Evolutionary conservation across 768 basidiomycete genomes (phyloP).

Genomic region (Termitomyces titanicus): DNA sequence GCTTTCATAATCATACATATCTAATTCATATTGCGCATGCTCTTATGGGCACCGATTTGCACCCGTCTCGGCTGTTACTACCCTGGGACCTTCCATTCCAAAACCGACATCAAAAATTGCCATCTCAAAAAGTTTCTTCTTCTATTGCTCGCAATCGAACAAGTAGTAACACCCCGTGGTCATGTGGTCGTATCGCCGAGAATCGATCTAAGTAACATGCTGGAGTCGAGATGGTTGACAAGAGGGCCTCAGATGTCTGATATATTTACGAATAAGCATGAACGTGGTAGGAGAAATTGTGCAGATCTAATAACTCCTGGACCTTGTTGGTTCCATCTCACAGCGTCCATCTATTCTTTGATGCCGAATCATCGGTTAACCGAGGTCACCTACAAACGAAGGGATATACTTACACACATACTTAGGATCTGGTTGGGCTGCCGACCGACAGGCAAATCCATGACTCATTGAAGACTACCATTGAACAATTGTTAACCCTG

Average conservation of each 20-base stretch:
- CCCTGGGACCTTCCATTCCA: slow-evolving; percentile 4
- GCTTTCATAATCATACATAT: slow-evolving; percentile 7
- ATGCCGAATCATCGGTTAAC: background rate
- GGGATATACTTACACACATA: too few species aligned
- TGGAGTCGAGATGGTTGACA: background rate
- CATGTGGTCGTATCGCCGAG: background rate
- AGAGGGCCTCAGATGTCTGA: background rate
- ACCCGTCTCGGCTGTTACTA: slow-evolving; percentile 10
- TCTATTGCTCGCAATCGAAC: background rate
- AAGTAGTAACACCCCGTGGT: background rate
- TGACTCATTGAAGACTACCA: background rate
- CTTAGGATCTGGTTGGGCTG: too few species aligned
- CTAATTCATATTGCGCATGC: slow-evolving; percentile 15
- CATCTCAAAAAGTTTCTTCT: background rate
- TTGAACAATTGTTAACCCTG: background rate
- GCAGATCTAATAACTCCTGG: background rate
- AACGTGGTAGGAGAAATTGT: too few species aligned
- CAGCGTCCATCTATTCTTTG: background rate
- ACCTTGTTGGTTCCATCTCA: background rate
- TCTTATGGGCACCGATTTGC: slow-evolving; percentile 4
- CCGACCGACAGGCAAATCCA: background rate
- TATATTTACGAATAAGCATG: background rate
- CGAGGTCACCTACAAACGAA: background rate
- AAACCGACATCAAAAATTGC: background rate
- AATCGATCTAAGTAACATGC: too few species aligned